Conservation (phyloP, 1,139 yeast species). For the Hansenula lynferdii region DNA sequence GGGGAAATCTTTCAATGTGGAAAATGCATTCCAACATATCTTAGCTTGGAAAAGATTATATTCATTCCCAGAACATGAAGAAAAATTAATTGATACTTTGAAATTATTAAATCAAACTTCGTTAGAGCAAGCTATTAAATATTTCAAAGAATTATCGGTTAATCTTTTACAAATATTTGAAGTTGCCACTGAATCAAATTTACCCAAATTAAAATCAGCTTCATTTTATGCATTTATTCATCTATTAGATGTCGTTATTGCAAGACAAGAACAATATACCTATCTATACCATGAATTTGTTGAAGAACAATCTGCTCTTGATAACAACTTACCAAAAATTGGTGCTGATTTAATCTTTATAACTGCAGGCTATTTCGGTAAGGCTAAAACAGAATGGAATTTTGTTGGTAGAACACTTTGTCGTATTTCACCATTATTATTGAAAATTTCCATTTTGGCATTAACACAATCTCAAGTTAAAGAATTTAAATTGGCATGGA, state of each 20-base stretch:
- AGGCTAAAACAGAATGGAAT: constrained; percentile 55
- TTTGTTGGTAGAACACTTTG: constrained; percentile 60
- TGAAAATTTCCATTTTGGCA: constrained; percentile 35
- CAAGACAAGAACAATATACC: constrained; percentile 60
- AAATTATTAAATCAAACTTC: constrained; percentile 42
- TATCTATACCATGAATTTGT: constrained; percentile 50
- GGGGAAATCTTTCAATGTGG: constrained; percentile 65
- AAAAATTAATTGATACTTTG: constrained; percentile 33
- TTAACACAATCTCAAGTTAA: constrained; percentile 23
- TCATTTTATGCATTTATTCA: constrained; percentile 55
- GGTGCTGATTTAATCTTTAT: constrained; percentile 47
- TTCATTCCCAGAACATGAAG: constrained; percentile 19
- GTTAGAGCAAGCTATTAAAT: constrained; percentile 40
- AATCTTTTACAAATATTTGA: constrained; percentile 38
- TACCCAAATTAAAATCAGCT: constrained; percentile 23
- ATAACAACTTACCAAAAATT: constrained; percentile 35
- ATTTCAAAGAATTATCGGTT: constrained; percentile 47
- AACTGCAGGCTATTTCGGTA: constrained; percentile 42
- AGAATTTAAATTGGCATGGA: constrained; percentile 29
- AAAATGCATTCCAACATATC: constrained; percentile 51
- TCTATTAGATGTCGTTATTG: constrained; percentile 57
- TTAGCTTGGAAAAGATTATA: constrained; percentile 48
- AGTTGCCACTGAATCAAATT: constrained; percentile 18
- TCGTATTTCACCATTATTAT: constrained; percentile 48
- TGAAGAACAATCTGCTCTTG: constrained; percentile 9